Evolutionary conservation across 1,284 basidiomycete species (phyloP).

Genomic region (Fomitopsis pinicola): DNA sequence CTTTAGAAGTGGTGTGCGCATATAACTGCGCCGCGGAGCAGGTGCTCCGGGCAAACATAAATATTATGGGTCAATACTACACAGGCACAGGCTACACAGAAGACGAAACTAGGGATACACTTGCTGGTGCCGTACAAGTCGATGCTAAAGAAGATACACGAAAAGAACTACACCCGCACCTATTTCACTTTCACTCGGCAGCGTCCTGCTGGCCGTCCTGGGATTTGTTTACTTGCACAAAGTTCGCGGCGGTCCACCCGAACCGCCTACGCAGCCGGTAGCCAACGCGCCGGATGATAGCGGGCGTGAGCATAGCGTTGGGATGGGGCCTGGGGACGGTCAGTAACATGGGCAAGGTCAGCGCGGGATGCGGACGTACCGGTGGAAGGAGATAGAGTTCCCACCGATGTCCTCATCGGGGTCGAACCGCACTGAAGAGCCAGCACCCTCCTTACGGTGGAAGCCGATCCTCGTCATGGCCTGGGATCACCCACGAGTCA

Average conservation of each 20-base stretch:
- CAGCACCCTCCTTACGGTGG: background rate
- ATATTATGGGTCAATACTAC: background rate
- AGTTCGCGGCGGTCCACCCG: background rate
- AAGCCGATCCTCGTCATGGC: conserved; percentile 1
- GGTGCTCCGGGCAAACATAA: background rate
- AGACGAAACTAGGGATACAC: conserved; percentile 1
- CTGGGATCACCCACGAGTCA: background rate
- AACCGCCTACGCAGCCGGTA: background rate
- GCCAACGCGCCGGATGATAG: background rate
- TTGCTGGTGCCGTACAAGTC: background rate
- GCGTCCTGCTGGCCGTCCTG: background rate
- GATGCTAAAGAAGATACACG: background rate
- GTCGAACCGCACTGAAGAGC: background rate
- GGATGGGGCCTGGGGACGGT: background rate
- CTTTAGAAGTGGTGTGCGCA: too few relatives aligned
- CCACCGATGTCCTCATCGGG: background rate
- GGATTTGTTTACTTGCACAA: background rate
- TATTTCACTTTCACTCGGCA: background rate
- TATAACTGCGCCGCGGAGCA: too few relatives aligned
- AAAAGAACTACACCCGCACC: background rate
- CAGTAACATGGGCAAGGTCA: background rate
- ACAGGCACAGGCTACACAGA: background rate
- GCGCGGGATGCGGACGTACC: background rate
- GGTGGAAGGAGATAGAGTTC: background rate
- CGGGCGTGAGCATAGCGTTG: background rate